Base-by-base conservation (phyloP, 2,329 filamentous ascomycete species). In the Aspergillus fijiensis region DNA sequence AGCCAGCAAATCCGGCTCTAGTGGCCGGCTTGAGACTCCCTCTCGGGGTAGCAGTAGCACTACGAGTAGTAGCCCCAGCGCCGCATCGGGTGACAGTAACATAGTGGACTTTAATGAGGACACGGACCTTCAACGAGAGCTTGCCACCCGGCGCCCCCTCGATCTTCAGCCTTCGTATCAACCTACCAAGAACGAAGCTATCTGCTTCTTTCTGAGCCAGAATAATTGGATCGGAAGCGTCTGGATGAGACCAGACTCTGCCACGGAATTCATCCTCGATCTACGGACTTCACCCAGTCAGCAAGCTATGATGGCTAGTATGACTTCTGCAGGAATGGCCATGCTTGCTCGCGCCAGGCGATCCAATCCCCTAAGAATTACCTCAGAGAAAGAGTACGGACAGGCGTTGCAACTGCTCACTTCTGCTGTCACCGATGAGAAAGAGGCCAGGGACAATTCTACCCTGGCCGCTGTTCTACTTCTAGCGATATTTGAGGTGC, bases 401-500 rank as follows among this genome's bases (percentile, higher is more conserved):
- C 70, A 77, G 29, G 84, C 85, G 1, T 71, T 88, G 42, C 80
- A 79, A 47, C 75, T 80, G 56, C 65, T 76, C 6, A 75, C 72
- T 39, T 60, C 64, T 25, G 73, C 74, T 42, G 63, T 79, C 35
- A 62, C 66, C 47, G 68, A 76, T 55, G 62, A 68, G 7, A 68
- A 67, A 19, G 69, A 76, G 49, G 76, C 74, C n/a, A 76, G 67
- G 45, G 67, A 71, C 23, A 74, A 77, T 60, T 74, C 81, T 50
- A 77, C 82, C 10, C 78, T 83, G 16, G 77, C 85, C 63, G 78
- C 81, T 7, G 82, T 87, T 31, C 77, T 88, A 48, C 79, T 85
- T 65, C 79, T 88, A 63, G 84, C 85, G 51, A 78, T 87, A 70
- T 88, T 85, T 62, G 85, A 88, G 79, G 85, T 87, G 73, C 67